These are phyloP conservation scores for Dothistroma septosporum DNA, from an alignment of 2,329 filamentous ascomycete species.

Conservation along the genomic window DNA sequence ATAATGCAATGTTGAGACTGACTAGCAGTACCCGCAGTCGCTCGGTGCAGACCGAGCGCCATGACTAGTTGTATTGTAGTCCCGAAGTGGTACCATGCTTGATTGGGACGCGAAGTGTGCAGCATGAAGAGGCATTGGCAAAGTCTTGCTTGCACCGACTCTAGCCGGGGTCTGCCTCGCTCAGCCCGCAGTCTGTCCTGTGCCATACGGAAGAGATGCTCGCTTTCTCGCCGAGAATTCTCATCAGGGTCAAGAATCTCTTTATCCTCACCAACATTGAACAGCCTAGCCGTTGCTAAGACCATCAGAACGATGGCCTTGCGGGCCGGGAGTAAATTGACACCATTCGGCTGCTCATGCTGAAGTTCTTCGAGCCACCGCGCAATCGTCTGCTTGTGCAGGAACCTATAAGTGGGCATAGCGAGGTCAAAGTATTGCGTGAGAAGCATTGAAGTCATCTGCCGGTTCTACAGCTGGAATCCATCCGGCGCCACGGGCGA, in stretches of 20 bases:
- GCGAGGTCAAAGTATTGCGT: constrained; percentile 43
- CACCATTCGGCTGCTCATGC: constrained; percentile 36
- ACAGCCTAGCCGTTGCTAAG: constrained; percentile 46
- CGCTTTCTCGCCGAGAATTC: constrained; percentile 26
- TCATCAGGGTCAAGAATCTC: constrained; percentile 18
- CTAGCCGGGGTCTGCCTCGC: constrained; percentile 26
- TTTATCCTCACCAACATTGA: constrained; percentile 25
- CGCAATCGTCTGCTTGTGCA: constrained; percentile 43
- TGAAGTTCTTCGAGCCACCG: constrained; percentile 47
- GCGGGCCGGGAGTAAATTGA: constrained; percentile 40
- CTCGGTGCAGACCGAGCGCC: constrained; percentile 37
- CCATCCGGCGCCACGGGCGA: constrained; percentile 37
- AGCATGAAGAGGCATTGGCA: constrained; percentile 40
- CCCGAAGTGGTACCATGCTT: constrained; percentile 39
- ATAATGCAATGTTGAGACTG: constrained; percentile 20
- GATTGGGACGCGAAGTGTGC: constrained; percentile 36
- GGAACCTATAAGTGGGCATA: constrained; percentile 44
- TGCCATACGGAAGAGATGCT: constrained; percentile 27
- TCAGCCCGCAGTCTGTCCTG: constrained; percentile 24
- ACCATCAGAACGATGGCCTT: constrained; percentile 51
- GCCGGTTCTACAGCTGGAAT: constrained; percentile 40
- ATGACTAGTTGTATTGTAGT: constrained; percentile 37
- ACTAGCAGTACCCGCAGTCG: constrained; percentile 16
- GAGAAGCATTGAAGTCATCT: constrained; percentile 33
- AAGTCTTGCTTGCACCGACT: constrained; percentile 41